Conservation (phyloP, 495 filamentous ascomycete species). For the Viridothelium virens region DNA sequence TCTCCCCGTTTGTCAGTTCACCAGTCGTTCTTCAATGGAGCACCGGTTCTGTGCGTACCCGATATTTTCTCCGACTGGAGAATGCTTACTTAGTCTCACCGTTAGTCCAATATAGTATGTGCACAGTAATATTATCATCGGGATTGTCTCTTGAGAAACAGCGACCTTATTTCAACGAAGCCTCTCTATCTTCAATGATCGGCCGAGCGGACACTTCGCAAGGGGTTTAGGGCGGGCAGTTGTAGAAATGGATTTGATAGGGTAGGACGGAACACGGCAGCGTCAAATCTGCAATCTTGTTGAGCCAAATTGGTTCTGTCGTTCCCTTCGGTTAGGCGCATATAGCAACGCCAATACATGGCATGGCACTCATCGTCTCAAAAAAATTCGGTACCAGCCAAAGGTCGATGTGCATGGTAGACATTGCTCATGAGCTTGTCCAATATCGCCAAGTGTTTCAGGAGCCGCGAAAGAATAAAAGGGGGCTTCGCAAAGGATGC, state of each 20-base stretch:
- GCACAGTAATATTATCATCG: neutral
- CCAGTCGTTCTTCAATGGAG: neutral
- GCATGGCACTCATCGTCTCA: neutral
- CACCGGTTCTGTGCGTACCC: neutral
- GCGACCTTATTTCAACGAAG: neutral
- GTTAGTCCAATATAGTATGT: neutral
- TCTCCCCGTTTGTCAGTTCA: too few relatives aligned
- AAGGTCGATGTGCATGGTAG: neutral
- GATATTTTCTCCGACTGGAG: neutral
- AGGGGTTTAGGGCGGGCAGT: neutral
- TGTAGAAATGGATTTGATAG: neutral
- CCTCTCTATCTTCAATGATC: neutral
- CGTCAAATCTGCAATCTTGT: neutral
- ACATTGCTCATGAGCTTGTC: neutral
- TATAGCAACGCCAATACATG: neutral
- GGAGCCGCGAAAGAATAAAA: neutral
- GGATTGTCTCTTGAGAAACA: neutral
- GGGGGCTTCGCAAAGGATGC: neutral
- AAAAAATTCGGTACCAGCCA: neutral
- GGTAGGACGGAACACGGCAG: neutral
- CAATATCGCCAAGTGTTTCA: neutral
- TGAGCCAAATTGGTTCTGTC: neutral
- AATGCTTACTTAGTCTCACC: neutral
- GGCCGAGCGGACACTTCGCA: neutral
- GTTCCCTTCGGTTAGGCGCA: slow-evolving; percentile 3